Evolutionary conservation across 31 red algal species (phyloP).

Genomic region (Asparagopsis taxiformis): DNA sequence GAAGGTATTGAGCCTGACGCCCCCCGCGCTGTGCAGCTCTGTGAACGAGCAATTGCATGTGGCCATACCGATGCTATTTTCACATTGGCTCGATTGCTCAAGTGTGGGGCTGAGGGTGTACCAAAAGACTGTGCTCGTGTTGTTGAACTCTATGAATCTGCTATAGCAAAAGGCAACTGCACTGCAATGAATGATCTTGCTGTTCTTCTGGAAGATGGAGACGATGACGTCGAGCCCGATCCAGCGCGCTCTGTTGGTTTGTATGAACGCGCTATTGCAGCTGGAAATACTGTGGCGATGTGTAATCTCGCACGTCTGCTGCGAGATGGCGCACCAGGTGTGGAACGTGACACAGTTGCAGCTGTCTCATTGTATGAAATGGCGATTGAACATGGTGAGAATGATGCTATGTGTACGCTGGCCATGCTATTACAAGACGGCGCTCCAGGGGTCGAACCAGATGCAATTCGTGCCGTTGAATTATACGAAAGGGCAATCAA

Average conservation of each 20-base stretch:
- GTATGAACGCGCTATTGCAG: slow-evolving; percentile 49
- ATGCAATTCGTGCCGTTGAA: too few relatives aligned
- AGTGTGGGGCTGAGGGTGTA: slow-evolving; percentile 16
- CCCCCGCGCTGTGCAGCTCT: slow-evolving; percentile 24
- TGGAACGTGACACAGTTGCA: too few relatives aligned
- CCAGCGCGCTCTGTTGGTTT: slow-evolving; percentile 23
- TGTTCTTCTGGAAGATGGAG: too few relatives aligned
- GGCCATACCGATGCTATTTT: slow-evolving; percentile 42
- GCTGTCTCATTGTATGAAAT: too few relatives aligned
- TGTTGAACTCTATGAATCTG: slow-evolving; percentile 26
- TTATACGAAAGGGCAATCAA: too few relatives aligned
- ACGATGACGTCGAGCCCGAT: slow-evolving; percentile 25
- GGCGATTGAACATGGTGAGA: too few relatives aligned
- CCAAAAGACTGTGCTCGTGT: slow-evolving; percentile 18
- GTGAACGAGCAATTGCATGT: too few relatives aligned
- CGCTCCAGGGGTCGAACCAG: too few relatives aligned
- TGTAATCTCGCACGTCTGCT: slow-evolving; percentile 44
- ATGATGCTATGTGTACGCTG: too few relatives aligned
- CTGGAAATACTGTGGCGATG: slow-evolving; percentile 38
- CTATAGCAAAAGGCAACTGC: too few relatives aligned
- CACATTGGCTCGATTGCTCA: slow-evolving; percentile 37
- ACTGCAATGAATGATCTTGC: slow-evolving; percentile 63
- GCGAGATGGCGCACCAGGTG: too few relatives aligned
- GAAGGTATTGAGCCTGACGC: slow-evolving; percentile 17
- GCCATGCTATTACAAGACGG: too few relatives aligned